Evolutionary conservation across 208 protist species (phyloP), one percentile per base, ranked within the genome.

Genomic region (Wallacemonas collosoma): DNA sequence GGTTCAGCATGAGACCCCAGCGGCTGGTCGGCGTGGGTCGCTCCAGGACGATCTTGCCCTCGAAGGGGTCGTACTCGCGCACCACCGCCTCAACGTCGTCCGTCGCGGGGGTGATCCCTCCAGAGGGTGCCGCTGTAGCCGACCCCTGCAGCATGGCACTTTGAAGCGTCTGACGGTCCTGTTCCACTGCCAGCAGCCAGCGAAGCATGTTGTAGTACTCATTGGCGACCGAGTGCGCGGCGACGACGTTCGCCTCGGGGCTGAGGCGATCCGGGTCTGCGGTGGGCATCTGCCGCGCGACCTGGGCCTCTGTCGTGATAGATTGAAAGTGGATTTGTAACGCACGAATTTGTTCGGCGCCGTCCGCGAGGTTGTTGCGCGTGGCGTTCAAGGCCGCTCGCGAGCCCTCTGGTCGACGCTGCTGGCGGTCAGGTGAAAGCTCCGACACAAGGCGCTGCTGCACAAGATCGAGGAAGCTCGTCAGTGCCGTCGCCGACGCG

Each of bases 1-100:
- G 17, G 77, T 89, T 86, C 43, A 93, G 14, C 71, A 86, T 73
- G 26, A 88, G 47, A 39, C 87, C 87, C 87, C 87, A 93, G 39
- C 68, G 81, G 48, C 71, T 79, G 8, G 71, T 51, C 2, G 60
- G 17, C n/a, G 26, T 55, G 14, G 47, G 44, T 2, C 87, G 83
- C 71, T 85, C 80, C 55, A 93, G 81, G n/a, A 69, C 72, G 44
- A 88, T 62, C 40, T 68, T 71, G 17, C 80, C 80, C 5, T 63
- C 66, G 35, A 41, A 0, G 43, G 80, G 56, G 55, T 85, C 63
- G 55, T 75, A 85, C 38, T 57, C 73, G 6, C 71, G 73, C 36
- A 84, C 75, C 14, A 80, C 76, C 9, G 57, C 55, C 48, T 73
- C 63, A 11, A 47, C 71, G 9, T 71, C 66, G 17, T 72, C 69